These are phyloP conservation scores for Fraxinus baroniana DNA, from an alignment of 305 asterid genomes.

Conservation along the genomic window DNA sequence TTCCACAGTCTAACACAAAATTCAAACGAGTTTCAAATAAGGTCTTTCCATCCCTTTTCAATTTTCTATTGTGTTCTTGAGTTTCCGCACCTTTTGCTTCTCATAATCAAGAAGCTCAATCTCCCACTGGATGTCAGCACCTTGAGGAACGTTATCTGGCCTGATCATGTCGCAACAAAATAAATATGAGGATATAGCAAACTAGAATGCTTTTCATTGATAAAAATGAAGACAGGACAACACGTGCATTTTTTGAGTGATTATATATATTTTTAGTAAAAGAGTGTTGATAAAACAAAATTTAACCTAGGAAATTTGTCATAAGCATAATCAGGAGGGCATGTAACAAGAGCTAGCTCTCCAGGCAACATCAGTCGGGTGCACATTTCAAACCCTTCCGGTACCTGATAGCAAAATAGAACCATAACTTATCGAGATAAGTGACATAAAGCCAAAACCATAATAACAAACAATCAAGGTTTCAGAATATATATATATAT, in stretches of 20 bases:
- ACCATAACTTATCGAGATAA: constrained; percentile 10
- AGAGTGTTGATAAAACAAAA: background rate
- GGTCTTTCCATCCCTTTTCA: background rate
- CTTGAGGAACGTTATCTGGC: constrained; percentile 80
- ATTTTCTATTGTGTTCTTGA: background rate
- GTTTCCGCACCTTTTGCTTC: constrained; percentile 65
- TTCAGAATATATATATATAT: background rate
- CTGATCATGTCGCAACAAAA: constrained; percentile 37
- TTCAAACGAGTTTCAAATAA: background rate
- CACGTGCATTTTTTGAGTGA: background rate
- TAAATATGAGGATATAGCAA: background rate
- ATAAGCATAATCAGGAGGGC: constrained; percentile 98
- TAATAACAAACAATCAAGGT: background rate
- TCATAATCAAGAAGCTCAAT: constrained; percentile 96
- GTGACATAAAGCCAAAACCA: background rate
- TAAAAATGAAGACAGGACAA: background rate
- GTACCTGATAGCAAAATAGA: constrained; percentile 56
- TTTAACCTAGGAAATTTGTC: constrained; percentile 85
- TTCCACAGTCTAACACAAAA: background rate
- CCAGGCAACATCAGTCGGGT: constrained; percentile 95
- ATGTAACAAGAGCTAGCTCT: constrained; percentile 81
- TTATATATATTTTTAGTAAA: constrained; percentile 3
- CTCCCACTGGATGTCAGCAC: constrained; percentile 88
- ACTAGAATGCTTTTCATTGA: background rate
- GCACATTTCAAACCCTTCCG: constrained; percentile 98